Percentiles rank a stretch among this genome's conserved stretches.
Evolutionary conservation across 176 grass and related monocot genomes (phyloP).

Genomic region (Ampelocalamus luodianensis): DNA sequence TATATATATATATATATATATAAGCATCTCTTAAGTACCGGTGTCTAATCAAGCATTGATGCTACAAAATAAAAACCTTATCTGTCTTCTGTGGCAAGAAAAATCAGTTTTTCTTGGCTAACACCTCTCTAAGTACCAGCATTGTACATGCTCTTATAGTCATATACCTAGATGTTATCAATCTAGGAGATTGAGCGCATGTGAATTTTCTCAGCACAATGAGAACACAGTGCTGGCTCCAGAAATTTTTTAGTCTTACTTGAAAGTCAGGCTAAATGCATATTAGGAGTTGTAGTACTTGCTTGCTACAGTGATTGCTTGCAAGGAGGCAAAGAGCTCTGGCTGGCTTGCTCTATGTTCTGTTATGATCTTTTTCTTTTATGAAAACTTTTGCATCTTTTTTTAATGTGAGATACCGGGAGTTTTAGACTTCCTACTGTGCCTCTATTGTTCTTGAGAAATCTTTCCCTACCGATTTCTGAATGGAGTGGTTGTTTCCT

Average conservation of each 20-base stretch:
- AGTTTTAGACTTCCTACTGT: background rate
- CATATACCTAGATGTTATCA: slow-evolving; percentile 11
- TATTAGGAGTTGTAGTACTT: background rate
- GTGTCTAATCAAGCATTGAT: too few relatives aligned
- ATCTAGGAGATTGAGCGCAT: background rate
- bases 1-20: too few relatives aligned
- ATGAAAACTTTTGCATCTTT: background rate
- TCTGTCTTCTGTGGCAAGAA: too few relatives aligned
- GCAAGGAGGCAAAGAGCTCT: background rate
- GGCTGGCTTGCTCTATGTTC: background rate
- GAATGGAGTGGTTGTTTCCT: too few relatives aligned
- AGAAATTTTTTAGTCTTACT: background rate
- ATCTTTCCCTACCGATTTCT: background rate
- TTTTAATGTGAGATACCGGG: background rate
- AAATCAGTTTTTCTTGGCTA: too few relatives aligned
- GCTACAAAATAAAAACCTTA: too few relatives aligned
- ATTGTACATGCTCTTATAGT: too few relatives aligned
- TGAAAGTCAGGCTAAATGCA: background rate
- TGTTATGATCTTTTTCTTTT: background rate
- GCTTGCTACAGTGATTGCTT: background rate
- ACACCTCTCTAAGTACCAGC: too few relatives aligned
- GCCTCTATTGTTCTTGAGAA: background rate
- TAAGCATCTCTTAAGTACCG: too few relatives aligned
- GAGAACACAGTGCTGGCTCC: background rate
- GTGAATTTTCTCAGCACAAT: background rate